phyloP scores from a whole-genome alignment of 495 filamentous ascomycete genomes.

The Articulospora tetracladia region DNA sequence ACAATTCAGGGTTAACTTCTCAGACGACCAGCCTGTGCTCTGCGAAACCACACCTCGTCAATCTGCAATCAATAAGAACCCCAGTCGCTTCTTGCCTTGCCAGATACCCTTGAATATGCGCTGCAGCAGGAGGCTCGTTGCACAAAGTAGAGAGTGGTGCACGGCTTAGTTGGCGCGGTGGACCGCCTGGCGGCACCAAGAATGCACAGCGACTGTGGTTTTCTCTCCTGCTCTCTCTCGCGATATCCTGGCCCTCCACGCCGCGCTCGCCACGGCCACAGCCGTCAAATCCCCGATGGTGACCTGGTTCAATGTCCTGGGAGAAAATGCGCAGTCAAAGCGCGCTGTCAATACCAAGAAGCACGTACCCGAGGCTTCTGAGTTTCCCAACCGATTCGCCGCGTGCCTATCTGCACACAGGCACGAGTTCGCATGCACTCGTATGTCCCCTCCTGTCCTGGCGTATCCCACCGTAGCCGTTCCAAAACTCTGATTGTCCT shows the following conservation, averaged over 20 bases:
- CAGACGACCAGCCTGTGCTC: slow-evolving; percentile 10
- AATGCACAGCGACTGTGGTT: slow-evolving; percentile 16
- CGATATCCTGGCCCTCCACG: background rate
- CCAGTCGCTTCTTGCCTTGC: slow-evolving; percentile 10
- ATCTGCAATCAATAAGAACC: slow-evolving; percentile 20
- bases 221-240: background rate
- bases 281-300: background rate
- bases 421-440: slow-evolving; percentile 25
- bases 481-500: background rate
- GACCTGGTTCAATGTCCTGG: background rate
- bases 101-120: slow-evolving; percentile 10
- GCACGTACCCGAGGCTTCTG: slow-evolving; percentile 18
- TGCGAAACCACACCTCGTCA: slow-evolving; percentile 27
- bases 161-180: slow-evolving; percentile 13
- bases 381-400: slow-evolving; percentile 22
- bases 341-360: background rate
- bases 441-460: background rate
- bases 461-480: background rate
- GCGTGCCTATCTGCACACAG: slow-evolving; percentile 23
- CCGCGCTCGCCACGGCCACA: slow-evolving; percentile 1
- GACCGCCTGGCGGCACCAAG: slow-evolving; percentile 3
- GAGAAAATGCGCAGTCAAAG: slow-evolving; percentile 5
- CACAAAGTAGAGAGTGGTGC: slow-evolving; percentile 11
- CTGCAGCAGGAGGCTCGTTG: slow-evolving; percentile 21
- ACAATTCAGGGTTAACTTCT: background rate